Evolutionary conservation across 2,329 filamentous ascomycete genomes (phyloP).

Genomic region (Endothia cerciana): DNA sequence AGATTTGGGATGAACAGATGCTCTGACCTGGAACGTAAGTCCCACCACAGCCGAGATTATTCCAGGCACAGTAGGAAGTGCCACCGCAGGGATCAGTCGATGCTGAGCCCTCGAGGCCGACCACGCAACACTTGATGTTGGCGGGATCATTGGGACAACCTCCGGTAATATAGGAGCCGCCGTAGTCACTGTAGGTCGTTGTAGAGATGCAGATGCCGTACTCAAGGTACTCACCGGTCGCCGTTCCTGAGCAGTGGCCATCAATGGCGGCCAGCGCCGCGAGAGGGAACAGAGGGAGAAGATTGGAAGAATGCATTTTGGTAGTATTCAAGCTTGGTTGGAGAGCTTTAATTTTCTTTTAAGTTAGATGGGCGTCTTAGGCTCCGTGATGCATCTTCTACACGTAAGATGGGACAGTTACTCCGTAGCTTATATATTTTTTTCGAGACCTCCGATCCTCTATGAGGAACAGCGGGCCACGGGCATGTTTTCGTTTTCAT

Average conservation of each 20-base stretch:
- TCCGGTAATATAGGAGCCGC: constrained; percentile 7
- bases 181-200: neutral
- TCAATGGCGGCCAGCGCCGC: neutral
- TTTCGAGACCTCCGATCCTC: neutral
- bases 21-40: neutral
- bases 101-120: neutral
- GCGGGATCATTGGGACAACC: constrained; percentile 4
- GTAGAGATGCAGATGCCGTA: constrained; percentile 8
- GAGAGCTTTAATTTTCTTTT: neutral
- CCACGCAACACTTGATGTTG: constrained; percentile 7
- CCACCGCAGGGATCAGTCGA: constrained; percentile 5
- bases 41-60: neutral
- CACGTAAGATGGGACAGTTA: neutral
- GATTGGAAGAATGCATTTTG: neutral
- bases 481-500: neutral
- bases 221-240: neutral
- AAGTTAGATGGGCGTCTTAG: neutral
- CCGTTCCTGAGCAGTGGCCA: constrained; percentile 7
- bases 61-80: neutral
- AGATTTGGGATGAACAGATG: neutral
- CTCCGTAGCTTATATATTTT: neutral
- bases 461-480: neutral
- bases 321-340: too few species aligned
- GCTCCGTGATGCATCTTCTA: neutral
- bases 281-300: constrained; percentile 8